Conservation (phyloP, 768 basidiomycete genomes). For the Obba rivulosa region DNA sequence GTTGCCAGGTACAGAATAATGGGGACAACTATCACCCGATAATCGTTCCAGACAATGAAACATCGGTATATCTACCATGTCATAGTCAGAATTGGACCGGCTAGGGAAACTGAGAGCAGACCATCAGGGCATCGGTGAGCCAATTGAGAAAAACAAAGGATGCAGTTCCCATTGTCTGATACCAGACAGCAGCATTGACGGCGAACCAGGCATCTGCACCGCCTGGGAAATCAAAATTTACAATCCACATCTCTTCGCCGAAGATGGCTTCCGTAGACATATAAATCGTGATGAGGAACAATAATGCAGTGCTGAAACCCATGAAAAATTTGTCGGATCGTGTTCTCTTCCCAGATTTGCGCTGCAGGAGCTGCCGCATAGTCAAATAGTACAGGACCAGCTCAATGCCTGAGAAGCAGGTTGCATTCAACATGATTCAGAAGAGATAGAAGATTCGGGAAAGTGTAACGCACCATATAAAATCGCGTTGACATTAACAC, state of each 20-base stretch:
- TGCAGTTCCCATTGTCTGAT: constrained; percentile 25
- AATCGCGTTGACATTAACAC: constrained; percentile 12
- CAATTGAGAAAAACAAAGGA: constrained; percentile 24
- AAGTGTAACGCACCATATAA: constrained; percentile 12
- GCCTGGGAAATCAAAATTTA: constrained; percentile 26
- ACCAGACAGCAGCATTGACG: constrained; percentile 22
- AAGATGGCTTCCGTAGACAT: constrained; percentile 24
- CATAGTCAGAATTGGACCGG: too few relatives aligned
- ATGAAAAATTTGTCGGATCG: constrained; percentile 5
- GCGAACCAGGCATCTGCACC: constrained; percentile 30
- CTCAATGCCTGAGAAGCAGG: constrained; percentile 16
- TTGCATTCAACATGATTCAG: too few relatives aligned
- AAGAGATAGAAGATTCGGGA: too few relatives aligned
- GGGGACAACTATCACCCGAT: constrained; percentile 7
- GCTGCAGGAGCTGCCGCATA: constrained; percentile 12
- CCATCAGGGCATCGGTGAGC: constrained; percentile 35
- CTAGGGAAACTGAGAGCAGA: constrained; percentile 8
- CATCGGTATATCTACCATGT: neutral
- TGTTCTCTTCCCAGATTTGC: neutral
- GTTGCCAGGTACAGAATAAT: constrained; percentile 10
- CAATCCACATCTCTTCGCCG: constrained; percentile 32
- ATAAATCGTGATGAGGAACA: constrained; percentile 29
- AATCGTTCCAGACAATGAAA: neutral
- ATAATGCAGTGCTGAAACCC: constrained; percentile 20
- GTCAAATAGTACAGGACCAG: constrained; percentile 23